phyloP scores from a whole-genome alignment of 2,329 filamentous ascomycete genomes.

The Calonectria montana region DNA sequence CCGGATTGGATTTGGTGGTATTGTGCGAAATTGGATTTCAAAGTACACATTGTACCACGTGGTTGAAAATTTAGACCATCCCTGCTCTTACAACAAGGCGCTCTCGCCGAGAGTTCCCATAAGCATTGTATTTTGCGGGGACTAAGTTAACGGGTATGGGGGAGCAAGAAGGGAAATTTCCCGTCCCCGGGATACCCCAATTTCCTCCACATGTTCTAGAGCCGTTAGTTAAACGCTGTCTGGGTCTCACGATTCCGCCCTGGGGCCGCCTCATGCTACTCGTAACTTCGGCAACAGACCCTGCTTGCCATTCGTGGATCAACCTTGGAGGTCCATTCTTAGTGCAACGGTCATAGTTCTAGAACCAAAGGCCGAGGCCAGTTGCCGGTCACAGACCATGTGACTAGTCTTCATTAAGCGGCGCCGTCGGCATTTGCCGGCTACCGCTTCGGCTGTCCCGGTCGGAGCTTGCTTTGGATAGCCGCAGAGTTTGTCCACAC shows the following conservation, averaged over 20 bases:
- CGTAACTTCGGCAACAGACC: not conserved
- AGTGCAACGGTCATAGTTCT: not conserved
- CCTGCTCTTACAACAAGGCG: not conserved
- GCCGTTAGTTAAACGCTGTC: not conserved
- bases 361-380: constrained; percentile 2
- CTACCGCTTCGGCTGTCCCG: constrained; percentile 9
- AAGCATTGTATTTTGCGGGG: not conserved
- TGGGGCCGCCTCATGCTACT: not conserved
- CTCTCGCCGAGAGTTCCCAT: not conserved
- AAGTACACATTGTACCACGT: too few relatives aligned
- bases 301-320: not conserved
- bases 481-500: not conserved
- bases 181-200: not conserved
- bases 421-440: constrained; percentile 18
- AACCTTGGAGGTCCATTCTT: not conserved
- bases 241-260: not conserved
- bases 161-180: not conserved
- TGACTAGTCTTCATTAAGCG: constrained; percentile 1
- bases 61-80: not conserved
- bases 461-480: not conserved
- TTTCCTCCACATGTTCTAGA: not conserved
- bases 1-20: too few relatives aligned
- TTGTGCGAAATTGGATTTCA: too few relatives aligned
- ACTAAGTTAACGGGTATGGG: not conserved
- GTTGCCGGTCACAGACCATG: not conserved